phyloP scores from a whole-genome alignment of 148 eudicot genomes.

The Suaeda aralocaspica region DNA sequence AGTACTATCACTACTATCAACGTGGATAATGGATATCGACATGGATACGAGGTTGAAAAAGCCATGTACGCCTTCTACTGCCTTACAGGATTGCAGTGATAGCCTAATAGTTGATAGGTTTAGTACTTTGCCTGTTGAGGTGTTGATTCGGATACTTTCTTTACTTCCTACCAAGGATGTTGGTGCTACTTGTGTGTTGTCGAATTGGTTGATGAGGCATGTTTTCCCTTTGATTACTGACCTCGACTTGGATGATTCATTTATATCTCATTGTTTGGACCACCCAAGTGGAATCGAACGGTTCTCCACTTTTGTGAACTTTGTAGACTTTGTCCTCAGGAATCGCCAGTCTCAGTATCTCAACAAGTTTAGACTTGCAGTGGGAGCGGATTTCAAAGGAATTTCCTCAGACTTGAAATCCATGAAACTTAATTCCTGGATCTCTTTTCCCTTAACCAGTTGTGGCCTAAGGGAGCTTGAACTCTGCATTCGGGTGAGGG shows the following conservation, averaged over 20 bases:
- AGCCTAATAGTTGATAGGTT: no score
- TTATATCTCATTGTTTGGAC: background rate
- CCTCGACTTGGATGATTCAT: background rate
- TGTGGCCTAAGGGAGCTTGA: background rate
- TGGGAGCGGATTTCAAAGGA: no score
- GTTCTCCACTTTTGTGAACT: background rate
- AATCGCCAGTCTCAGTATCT: no score
- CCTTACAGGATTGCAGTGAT: no score
- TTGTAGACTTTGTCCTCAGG: background rate
- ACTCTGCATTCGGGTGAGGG: background rate
- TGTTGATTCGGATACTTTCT: background rate
- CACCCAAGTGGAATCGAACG: background rate
- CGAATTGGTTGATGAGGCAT: background rate
- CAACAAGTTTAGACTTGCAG: no score
- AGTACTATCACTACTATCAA: no score
- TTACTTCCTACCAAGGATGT: background rate
- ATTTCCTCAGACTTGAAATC: background rate
- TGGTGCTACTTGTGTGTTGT: background rate
- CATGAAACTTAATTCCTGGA: background rate
- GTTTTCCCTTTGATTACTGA: background rate
- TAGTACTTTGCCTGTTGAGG: background rate
- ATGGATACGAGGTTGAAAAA: no score
- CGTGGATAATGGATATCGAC: no score
- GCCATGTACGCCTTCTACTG: no score
- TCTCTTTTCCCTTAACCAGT: background rate